These are phyloP conservation scores for Chaetoceros muelleri DNA, from an alignment of 108 stramenopile genomes.

Conservation along the genomic window DNA sequence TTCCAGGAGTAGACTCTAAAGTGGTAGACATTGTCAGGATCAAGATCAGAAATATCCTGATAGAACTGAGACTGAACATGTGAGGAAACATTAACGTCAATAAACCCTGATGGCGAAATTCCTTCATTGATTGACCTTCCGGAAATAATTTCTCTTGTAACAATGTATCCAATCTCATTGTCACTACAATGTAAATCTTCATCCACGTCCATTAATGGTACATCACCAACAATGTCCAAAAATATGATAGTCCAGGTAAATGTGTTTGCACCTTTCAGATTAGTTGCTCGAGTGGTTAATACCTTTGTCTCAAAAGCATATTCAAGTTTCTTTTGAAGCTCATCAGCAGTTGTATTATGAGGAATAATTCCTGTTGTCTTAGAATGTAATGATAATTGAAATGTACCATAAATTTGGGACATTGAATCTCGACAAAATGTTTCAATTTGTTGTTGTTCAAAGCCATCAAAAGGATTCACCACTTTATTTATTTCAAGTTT, in stretches of 20 bases:
- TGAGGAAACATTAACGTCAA: conserved; percentile 16
- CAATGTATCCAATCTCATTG: conserved; percentile 16
- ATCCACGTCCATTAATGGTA: conserved; percentile 18
- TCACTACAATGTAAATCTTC: conserved; percentile 27
- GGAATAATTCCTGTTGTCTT: conserved; percentile 32
- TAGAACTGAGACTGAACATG: conserved; percentile 2
- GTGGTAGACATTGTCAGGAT: conserved; percentile 27
- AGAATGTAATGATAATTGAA: conserved; percentile 43
- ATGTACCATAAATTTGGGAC: conserved; percentile 31
- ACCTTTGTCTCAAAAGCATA: conserved; percentile 2
- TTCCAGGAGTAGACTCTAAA: conserved; percentile 50
- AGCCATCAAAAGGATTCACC: conserved; percentile 27
- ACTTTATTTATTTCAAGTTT: conserved; percentile 15
- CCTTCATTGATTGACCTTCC: conserved; percentile 33
- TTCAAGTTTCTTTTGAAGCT: conserved; percentile 42
- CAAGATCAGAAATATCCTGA: conserved; percentile 13
- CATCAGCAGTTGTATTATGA: conserved; percentile 32
- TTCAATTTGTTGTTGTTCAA: conserved; percentile 24
- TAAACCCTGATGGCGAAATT: conserved; percentile 13
- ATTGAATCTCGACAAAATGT: conserved; percentile 6
- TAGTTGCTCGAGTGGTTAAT: conserved; percentile 6
- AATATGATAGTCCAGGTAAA: conserved; percentile 33
- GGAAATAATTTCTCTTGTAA: conserved; percentile 13
- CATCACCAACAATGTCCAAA: conserved; percentile 34
- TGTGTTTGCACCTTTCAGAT: conserved; percentile 13